These are phyloP conservation scores for Umbelopsis ramanniana DNA, from an alignment of 192 early-diverging fungal species.

Conservation along the genomic window DNA sequence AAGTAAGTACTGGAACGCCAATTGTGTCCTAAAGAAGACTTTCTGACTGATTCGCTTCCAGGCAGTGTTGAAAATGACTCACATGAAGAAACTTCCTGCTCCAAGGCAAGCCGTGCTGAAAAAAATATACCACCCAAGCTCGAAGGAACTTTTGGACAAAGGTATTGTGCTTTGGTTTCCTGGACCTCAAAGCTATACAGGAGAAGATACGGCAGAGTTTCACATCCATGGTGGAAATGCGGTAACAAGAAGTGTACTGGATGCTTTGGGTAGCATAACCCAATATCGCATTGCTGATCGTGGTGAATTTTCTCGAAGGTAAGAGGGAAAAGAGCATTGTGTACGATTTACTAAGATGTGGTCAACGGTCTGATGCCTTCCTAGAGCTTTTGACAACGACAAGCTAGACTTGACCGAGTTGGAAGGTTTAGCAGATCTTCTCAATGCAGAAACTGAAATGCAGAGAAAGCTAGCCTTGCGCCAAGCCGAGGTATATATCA, in stretches of 20 bases:
- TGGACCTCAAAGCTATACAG: constrained; percentile 72
- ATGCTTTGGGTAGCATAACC: constrained; percentile 51
- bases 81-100: constrained; percentile 26
- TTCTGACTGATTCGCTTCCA: background rate
- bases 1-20: constrained; percentile 38
- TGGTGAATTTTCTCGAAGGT: constrained; percentile 78
- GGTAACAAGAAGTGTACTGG: constrained; percentile 60
- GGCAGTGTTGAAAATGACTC: constrained; percentile 34
- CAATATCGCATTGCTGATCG: constrained; percentile 69
- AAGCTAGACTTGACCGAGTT: constrained; percentile 74
- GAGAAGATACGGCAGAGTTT: constrained; percentile 76
- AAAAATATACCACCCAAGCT: constrained; percentile 48
- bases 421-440: constrained; percentile 73
- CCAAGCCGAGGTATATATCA: constrained; percentile 59
- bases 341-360: background rate
- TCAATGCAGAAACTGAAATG: constrained; percentile 81
- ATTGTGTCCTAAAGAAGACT: too few relatives aligned
- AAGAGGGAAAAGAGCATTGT: background rate
- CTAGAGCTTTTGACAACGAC: constrained; percentile 72
- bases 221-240: constrained; percentile 79
- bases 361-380: background rate
- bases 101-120: constrained; percentile 52
- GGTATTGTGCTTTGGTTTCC: constrained; percentile 65
- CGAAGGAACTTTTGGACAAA: constrained; percentile 57
- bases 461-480: constrained; percentile 69